Percentiles rank a stretch among this genome's conserved stretches.
These are phyloP conservation scores for Circinella minor DNA, from an alignment of 371 early-diverging fungal species.

Conservation along the genomic window DNA sequence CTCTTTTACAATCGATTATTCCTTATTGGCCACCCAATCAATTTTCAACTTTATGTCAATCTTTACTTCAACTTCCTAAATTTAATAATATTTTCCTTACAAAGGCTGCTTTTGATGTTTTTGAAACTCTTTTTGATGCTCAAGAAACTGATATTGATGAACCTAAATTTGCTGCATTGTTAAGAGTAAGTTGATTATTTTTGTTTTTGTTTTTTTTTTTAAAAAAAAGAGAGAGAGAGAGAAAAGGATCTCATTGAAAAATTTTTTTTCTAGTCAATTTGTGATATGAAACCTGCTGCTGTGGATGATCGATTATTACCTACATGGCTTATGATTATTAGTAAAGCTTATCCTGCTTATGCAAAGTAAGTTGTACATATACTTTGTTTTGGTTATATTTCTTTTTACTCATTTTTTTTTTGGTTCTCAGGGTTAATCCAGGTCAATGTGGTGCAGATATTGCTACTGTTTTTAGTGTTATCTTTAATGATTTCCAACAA, in stretches of 20 bases:
- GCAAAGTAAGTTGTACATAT: slow-evolving; percentile 55
- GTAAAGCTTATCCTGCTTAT: slow-evolving; percentile 72
- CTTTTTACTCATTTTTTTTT: too few species aligned
- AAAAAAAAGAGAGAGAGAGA: neutral
- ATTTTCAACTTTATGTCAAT: slow-evolving; percentile 68
- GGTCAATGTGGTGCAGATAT: slow-evolving; percentile 58
- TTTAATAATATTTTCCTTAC: slow-evolving; percentile 84
- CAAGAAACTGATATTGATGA: slow-evolving; percentile 60
- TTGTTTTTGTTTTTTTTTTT: slow-evolving; percentile 24
- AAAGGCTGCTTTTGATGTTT: slow-evolving; percentile 83
- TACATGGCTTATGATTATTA: slow-evolving; percentile 86
- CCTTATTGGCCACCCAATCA: slow-evolving; percentile 76
- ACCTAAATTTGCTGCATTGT: slow-evolving; percentile 58
- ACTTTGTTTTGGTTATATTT: too few species aligned
- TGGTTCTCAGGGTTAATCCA: slow-evolving; percentile 37
- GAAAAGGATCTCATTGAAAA: neutral
- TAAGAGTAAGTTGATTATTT: slow-evolving; percentile 34
- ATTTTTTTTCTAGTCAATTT: slow-evolving; percentile 58
- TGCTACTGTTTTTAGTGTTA: slow-evolving; percentile 69
- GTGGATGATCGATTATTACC: slow-evolving; percentile 83
- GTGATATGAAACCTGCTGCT: slow-evolving; percentile 83
- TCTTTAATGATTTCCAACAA: slow-evolving; percentile 78
- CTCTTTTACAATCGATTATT: slow-evolving; percentile 75
- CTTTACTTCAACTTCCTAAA: slow-evolving; percentile 83
- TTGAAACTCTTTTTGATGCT: slow-evolving; percentile 67